Base-by-base conservation (phyloP, 805 yeast species). In the Ogataea sp. region DNA sequence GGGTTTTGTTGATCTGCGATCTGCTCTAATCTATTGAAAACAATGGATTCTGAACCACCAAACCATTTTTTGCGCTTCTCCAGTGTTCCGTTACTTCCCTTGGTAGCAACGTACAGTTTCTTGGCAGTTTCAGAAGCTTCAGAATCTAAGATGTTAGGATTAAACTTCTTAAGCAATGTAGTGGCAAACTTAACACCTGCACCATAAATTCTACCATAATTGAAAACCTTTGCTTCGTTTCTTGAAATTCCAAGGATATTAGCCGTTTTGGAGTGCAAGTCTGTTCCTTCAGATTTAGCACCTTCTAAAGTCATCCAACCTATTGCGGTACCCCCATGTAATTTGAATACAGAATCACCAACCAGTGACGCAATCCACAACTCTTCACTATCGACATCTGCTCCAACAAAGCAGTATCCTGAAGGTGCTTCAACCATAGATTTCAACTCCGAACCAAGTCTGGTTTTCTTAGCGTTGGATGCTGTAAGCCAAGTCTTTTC, bases 301-400 rank as follows among this genome's bases (percentile, higher is more conserved):
- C 99, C 99, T 65, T 93, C 99, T 40, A 93, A 68, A 2, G 97
- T 89, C 99, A 93, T 94, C 98, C 98, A 94, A 0, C 97, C 97
- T 39, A 94, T 73, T 0, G 97, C 95, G 0, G 97, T 87, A 13
- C 94, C 94, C 6, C 98, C 99, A 58, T 93, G 99, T 20, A 84
- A 65, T 26, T 81, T 76, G 60, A 90, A 86, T 38, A 81, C 75
- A 0, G 97, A 80, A 56, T 93, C 99, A 3, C 98, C 97, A 25
- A 90, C 80, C 20, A 94, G 64, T 16, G 96, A 83, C 0, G 98
- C 98, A 48, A 93, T 93, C 99, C 99, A 93, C 32, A 93, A 68
- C 55, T 93, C 99, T 55, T 93, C 98, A 29, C 96, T 86, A 59
- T 93, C 99, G 8, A 93, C 99, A 66, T 93, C 99, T 0, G 99